Evolutionary conservation across 768 basidiomycete species (phyloP), one percentile per base, ranked within the genome.

Genomic region (Tulasnella sp.): DNA sequence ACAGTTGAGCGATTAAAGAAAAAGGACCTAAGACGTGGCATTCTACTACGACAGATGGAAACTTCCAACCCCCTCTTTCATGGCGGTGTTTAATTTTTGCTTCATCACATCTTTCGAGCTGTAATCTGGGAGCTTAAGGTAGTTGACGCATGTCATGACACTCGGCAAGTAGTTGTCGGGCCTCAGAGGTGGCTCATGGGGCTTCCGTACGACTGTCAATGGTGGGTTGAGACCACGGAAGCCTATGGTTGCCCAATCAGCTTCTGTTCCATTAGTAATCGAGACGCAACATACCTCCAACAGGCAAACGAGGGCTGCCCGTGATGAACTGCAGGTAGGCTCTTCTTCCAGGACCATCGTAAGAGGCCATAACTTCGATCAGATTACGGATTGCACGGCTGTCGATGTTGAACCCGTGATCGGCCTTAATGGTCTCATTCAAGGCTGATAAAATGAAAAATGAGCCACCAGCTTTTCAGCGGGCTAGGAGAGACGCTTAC

Each of bases 91-190:
- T 83, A 99, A 86, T 85, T 96, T 97, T 85, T 94, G 92, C 83
- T 88, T 89, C 92, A 99, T 93, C 54, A 95, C 91, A 48, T 88
- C 90, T 86, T 94, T 96, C 40, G 93, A 92, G 79, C 94, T 95
- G 85, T 99, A 99, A 84, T 98, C 96, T 0, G 97, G 97, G 82
- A 98, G 88, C 86, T 99, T 99, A 84, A 99, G 88, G 85, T 96
- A 97, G 86, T 96, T 96, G 81, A 96, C 97, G 86, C 98, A 99
- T 4, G 98, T 99, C 98, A 99, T 99, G 42, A 98, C 97, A 84
- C 95, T 97, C 0, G 97, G 97, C 41, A 99, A 89, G 85, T 98
- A 97, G 84, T 98, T 95, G 85, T 99, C 96, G 9, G 97, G 94
- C 8, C 91, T 91, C 80, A 98, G 89, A 16, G 96, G 94, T 9